Base-by-base conservation (phyloP, 257 asterid genomes). In the Capsicum pubescens region DNA sequence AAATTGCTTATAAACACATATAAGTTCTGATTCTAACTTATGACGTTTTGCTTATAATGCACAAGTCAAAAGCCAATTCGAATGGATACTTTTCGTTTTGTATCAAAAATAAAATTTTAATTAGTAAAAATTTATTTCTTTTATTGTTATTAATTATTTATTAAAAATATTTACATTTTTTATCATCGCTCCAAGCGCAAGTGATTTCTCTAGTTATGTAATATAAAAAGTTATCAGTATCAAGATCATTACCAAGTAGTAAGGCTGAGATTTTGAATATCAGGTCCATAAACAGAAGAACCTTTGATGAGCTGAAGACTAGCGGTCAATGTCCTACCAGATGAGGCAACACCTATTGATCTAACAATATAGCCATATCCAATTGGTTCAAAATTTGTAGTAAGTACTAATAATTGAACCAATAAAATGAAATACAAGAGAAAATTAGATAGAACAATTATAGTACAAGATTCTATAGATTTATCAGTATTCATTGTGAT, bases 321-420 rank as follows among this genome's bases (percentile, higher is more conserved):
- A 19, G 88, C 87, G 67, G 66, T 61, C 83, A 86, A 58, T 17
- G 81, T 66, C 66, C 17, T 63, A 17, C 86, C 85, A 12, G 55
- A 63, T 0, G 86, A 17, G 17, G 83, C 87, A 56, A 80, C 83
- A 76, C 67, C 36, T 12, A 70, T 12, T 17, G 87, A 83, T 68
- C 55, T 21, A 14, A 88, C 69, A 26, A 10, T 54, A 70, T 88
- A 88, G 0, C 90, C 90, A 66, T 52, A 77, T 61, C 88, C 87
- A 80, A 74, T 42, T 74, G 16, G 60, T 74, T 74, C 80, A 21
- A 60, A 55, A 48, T 74, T 74, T 74, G 80, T 48, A 6, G 48
- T 0, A 61, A 61, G 15, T 72, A 36, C 21, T 68, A 42, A 42
- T 3, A 32, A 32, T 35, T 54, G 54, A 69, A 10, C 13, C 80